Percentiles rank a stretch among this genome's conserved stretches.
These are phyloP conservation scores for Jamesozyma lodderae DNA, from an alignment of 805 yeast species.

Conservation along the genomic window DNA sequence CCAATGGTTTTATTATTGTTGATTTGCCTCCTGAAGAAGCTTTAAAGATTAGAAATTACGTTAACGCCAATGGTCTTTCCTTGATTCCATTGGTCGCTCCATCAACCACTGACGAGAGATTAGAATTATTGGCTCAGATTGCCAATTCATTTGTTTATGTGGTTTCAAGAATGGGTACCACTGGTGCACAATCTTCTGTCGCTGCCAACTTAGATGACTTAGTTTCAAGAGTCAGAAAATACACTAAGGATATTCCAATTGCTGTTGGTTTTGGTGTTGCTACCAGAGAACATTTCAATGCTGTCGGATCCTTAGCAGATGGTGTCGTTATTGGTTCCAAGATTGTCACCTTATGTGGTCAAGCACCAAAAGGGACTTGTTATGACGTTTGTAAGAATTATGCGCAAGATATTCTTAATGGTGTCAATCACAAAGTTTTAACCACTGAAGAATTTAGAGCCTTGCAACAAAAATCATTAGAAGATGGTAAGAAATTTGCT, in stretches of 20 bases:
- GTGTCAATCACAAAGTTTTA: constrained; percentile 34
- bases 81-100: constrained; percentile 96
- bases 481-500: constrained; percentile 15
- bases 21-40: constrained; percentile 99
- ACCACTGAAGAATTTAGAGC: constrained; percentile 28
- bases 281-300: constrained; percentile 79
- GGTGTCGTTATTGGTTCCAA: constrained; percentile 96
- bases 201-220: constrained; percentile 58
- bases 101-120: constrained; percentile 85
- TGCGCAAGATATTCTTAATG: constrained; percentile 60
- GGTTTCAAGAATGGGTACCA: constrained; percentile 95
- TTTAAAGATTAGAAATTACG: constrained; percentile 65
- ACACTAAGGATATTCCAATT: constrained; percentile 68
- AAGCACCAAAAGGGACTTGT: constrained; percentile 50
- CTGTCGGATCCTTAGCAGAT: constrained; percentile 75
- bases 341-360: constrained; percentile 61
- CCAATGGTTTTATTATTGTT: constrained; percentile 87
- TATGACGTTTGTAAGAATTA: constrained; percentile 56
- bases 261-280: constrained; percentile 98
- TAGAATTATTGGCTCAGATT: constrained; percentile 65
- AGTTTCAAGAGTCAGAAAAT: constrained; percentile 64
- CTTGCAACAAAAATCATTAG: not conserved
- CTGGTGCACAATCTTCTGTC: constrained; percentile 68
- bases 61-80: constrained; percentile 60
- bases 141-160: constrained; percentile 96